Evolutionary conservation across 2,329 filamentous ascomycete genomes (phyloP).

Genomic region (Bipolaris oryzae): DNA sequence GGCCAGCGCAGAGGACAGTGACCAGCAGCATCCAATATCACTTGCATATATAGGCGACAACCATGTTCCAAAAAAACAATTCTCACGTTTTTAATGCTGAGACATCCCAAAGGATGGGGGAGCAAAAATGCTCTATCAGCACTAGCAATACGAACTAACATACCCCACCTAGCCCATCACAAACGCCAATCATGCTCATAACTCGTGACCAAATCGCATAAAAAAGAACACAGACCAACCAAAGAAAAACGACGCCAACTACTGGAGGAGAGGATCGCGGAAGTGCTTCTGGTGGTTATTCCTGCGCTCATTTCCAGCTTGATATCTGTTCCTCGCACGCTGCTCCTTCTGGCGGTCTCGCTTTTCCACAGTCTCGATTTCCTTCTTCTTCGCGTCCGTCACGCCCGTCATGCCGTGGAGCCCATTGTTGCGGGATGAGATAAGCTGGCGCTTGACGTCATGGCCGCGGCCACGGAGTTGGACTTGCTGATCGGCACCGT

Average conservation of each 20-base stretch:
- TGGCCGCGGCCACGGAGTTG: constrained; percentile 39
- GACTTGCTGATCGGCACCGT: constrained; percentile 27
- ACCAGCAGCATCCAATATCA: too few species aligned
- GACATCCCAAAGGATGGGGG: too few species aligned
- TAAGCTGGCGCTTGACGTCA: constrained; percentile 42
- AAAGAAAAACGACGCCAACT: constrained; percentile 9
- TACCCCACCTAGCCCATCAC: background rate
- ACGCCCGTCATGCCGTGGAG: constrained; percentile 78
- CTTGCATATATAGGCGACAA: too few species aligned
- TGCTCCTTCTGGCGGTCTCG: constrained; percentile 70
- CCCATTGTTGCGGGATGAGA: constrained; percentile 72
- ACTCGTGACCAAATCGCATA: background rate
- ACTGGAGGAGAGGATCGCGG: constrained; percentile 64
- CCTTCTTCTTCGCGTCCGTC: constrained; percentile 73
- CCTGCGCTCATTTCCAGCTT: constrained; percentile 73
- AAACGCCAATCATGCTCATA: constrained; percentile 9
- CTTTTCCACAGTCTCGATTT: constrained; percentile 70
- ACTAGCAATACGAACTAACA: background rate
- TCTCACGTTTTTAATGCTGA: too few species aligned
- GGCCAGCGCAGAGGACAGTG: too few species aligned
- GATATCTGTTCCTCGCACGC: constrained; percentile 62
- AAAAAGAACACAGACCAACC: background rate
- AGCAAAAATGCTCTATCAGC: background rate
- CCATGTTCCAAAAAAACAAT: too few species aligned
- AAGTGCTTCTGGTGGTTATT: constrained; percentile 80